Evolutionary conservation across 1,284 basidiomycete genomes (phyloP).

Genomic region (Fereydounia khargensis): DNA sequence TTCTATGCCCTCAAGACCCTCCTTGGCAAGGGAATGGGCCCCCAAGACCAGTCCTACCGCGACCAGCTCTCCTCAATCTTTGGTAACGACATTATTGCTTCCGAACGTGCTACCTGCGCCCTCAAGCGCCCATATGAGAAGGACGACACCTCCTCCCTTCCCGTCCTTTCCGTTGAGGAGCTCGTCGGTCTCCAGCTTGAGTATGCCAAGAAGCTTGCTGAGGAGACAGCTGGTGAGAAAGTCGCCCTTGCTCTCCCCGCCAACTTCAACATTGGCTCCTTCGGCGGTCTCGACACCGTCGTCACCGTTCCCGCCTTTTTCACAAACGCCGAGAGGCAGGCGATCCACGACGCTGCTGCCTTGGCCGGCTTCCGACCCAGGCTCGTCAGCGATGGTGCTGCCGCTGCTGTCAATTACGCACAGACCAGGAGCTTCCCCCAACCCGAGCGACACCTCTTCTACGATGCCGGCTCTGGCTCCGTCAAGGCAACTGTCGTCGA

Average conservation of each 20-base stretch:
- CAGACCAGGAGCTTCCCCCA: slow-evolving; percentile 80
- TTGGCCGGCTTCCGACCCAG: slow-evolving; percentile 81
- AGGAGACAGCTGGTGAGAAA: slow-evolving; percentile 65
- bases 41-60: slow-evolving; percentile 18
- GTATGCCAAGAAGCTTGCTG: slow-evolving; percentile 84
- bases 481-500: slow-evolving; percentile 82
- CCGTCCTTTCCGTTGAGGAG: slow-evolving; percentile 69
- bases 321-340: slow-evolving; percentile 74
- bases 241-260: slow-evolving; percentile 37
- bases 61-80: slow-evolving; percentile 32
- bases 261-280: slow-evolving; percentile 38
- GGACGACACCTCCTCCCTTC: slow-evolving; percentile 22
- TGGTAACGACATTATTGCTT: slow-evolving; percentile 35
- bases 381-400: slow-evolving; percentile 84
- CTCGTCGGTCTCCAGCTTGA: slow-evolving; percentile 90
- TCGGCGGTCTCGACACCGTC: slow-evolving; percentile 52
- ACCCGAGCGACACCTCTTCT: slow-evolving; percentile 82
- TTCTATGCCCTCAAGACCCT: slow-evolving; percentile 84
- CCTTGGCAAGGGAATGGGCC: slow-evolving; percentile 62
- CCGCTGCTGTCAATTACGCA: slow-evolving; percentile 66
- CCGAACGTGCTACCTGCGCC: slow-evolving; percentile 36
- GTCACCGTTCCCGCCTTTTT: slow-evolving; percentile 55
- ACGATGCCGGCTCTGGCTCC: slow-evolving; percentile 86
- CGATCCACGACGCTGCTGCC: slow-evolving; percentile 76
- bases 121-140: slow-evolving; percentile 27